Conservation (phyloP, 2,329 filamentous ascomycete species). For the Colletotrichum phormii region DNA sequence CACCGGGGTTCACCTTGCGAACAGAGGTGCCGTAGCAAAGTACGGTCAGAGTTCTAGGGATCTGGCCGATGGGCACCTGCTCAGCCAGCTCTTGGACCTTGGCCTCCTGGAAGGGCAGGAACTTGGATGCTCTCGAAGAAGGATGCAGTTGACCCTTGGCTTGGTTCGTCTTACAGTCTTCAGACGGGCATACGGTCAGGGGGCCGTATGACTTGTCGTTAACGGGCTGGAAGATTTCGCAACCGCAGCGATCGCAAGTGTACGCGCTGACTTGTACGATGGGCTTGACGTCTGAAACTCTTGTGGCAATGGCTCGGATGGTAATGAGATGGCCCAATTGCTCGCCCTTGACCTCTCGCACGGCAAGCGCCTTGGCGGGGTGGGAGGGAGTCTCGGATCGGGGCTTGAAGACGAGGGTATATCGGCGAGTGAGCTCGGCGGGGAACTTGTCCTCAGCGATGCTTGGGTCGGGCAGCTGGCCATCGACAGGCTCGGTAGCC, state of each 20-base stretch:
- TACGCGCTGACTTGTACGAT: slow-evolving; percentile 98
- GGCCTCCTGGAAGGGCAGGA: slow-evolving; percentile 96
- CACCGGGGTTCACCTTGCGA: slow-evolving; percentile 89
- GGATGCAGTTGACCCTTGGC: slow-evolving; percentile 93
- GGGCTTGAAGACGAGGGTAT: slow-evolving; percentile 96
- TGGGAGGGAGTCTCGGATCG: slow-evolving; percentile 78
- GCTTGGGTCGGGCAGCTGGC: slow-evolving; percentile 64
- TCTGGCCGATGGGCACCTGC: slow-evolving; percentile 97
- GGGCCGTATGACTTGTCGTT: slow-evolving; percentile 92
- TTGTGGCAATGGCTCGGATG: slow-evolving; percentile 90
- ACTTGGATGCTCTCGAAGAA: slow-evolving; percentile 96
- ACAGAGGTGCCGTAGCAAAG: slow-evolving; percentile 90
- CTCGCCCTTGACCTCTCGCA: slow-evolving; percentile 91
- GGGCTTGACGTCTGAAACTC: slow-evolving; percentile 97
- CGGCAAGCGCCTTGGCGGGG: slow-evolving; percentile 77
- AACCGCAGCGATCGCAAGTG: slow-evolving; percentile 95
- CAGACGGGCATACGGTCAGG: slow-evolving; percentile 85
- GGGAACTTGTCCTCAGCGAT: slow-evolving; percentile 85
- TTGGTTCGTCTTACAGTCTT: slow-evolving; percentile 91
- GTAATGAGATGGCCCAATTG: slow-evolving; percentile 95
- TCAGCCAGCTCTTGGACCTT: slow-evolving; percentile 99
- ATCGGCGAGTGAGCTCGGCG: slow-evolving; percentile 89
- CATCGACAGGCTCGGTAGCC: slow-evolving; percentile 59
- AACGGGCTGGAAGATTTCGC: slow-evolving; percentile 97
- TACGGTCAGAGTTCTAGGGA: slow-evolving; percentile 89